Evolutionary conservation across 495 filamentous ascomycete genomes (phyloP).

Genomic region (Neurospora sp.): DNA sequence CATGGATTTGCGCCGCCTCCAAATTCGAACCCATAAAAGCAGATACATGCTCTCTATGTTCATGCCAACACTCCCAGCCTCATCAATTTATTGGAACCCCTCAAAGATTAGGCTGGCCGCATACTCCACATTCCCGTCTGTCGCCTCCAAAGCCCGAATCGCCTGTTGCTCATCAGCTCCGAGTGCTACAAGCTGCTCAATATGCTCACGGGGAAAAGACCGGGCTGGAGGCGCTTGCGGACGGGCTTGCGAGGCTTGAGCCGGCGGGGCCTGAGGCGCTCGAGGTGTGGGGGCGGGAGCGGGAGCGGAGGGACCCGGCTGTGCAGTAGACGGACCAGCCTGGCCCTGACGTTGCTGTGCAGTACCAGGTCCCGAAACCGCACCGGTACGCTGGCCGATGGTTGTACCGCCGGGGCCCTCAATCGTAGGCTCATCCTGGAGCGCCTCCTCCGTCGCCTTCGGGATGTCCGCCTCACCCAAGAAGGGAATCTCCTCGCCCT

Average conservation of each 20-base stretch:
- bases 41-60: background rate
- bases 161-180: slow-evolving; percentile 73
- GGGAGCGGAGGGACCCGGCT: slow-evolving; percentile 20
- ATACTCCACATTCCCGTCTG: slow-evolving; percentile 74
- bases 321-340: slow-evolving; percentile 4
- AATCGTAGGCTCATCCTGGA: slow-evolving; percentile 72
- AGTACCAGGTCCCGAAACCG: slow-evolving; percentile 50
- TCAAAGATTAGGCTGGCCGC: slow-evolving; percentile 78
- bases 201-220: slow-evolving; percentile 47
- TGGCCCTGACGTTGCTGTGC: slow-evolving; percentile 2
- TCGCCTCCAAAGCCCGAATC: slow-evolving; percentile 68
- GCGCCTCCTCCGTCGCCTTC: slow-evolving; percentile 60
- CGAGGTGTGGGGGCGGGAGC: slow-evolving; percentile 9
- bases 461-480: slow-evolving; percentile 90
- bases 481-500: slow-evolving; percentile 79
- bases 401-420: slow-evolving; percentile 76
- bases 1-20: background rate
- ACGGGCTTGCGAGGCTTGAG: background rate
- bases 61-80: background rate
- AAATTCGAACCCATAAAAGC: background rate
- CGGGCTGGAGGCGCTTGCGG: slow-evolving; percentile 14
- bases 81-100: slow-evolving; percentile 11
- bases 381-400: slow-evolving; percentile 76
- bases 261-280: background rate
- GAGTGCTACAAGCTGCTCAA: slow-evolving; percentile 65